Base-by-base conservation (phyloP, 2,329 filamentous ascomycete species). In the Pseudophaeomoniella oleicola region DNA sequence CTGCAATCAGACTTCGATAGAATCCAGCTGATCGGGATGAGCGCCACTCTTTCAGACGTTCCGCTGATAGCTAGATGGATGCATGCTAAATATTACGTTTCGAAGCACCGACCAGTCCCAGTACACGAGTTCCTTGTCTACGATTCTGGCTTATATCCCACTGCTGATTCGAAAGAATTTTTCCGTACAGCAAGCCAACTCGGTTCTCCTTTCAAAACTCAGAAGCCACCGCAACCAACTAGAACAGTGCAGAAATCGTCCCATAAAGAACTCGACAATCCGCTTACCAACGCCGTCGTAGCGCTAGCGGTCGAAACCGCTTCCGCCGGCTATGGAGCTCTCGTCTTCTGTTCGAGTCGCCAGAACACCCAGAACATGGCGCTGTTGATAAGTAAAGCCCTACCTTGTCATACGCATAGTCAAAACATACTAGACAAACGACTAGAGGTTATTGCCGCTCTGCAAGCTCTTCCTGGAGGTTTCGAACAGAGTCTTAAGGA, bases 1-100 rank as follows among this genome's bases (percentile, higher is more conserved):
- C 56, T 86, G 15, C 75, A 72, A 16, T 72, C 81, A 39, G 58
- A 17, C 22, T n/a, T 27, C n/a, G 17, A 34, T n/a, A 36, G 66
- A 16, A 65, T 82, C 13, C 81, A 86, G 49, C 75, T 86, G 14
- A 61, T 85, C 39, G 81, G 78, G 45, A 86, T 87, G 81, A 86
- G 81, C 47, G 81, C 81, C 3, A 86, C 81, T 1, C 62, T 87
- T 33, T 75, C 77, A 37, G 85, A 86, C 48, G 78, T 80, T 35
- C 66, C 74, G 37, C 50, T 82, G 18, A 63, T 86, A 34, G 78
- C 78, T 2, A 62, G 64, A 19, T 86, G 81, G 81, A 69, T 86
- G 12, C 59, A 70, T 33, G 80, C 75, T 1, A 77, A 78, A 46
- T 80, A 72, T 34, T 85, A 83, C 48, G 72, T 78, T 45, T 85